Evolutionary conservation across 441 rosid species (phyloP).

Genomic region (Gossypium schwendimanii): DNA sequence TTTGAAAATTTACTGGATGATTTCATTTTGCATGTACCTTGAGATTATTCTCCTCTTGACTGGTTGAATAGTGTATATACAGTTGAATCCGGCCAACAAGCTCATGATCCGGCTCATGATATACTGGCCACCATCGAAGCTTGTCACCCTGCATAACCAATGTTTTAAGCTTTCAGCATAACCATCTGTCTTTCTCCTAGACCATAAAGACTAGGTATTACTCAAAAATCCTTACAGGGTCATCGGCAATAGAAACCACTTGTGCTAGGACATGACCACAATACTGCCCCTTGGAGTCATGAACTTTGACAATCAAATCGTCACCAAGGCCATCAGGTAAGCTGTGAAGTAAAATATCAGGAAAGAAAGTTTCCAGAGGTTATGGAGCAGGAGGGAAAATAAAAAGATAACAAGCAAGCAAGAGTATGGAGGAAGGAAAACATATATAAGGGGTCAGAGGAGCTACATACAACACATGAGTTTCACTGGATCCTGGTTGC

Average conservation of each 20-base stretch:
- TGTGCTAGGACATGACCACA: conserved; percentile 79
- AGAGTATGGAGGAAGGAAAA: not conserved
- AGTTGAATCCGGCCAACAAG: conserved; percentile 74
- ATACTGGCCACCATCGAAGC: conserved; percentile 89
- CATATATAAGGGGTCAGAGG: not conserved
- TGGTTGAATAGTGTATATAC: conserved; percentile 55
- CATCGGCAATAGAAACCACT: conserved; percentile 76
- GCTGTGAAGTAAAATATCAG: conserved; percentile 33
- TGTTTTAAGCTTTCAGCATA: conserved; percentile 15
- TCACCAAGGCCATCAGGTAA: conserved; percentile 84
- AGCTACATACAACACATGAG: conserved; percentile 68
- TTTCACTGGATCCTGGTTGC: conserved; percentile 84
- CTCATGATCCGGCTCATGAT: conserved; percentile 87
- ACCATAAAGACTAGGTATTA: conserved; percentile 9
- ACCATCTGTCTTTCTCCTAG: conserved; percentile 10
- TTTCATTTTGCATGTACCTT: conserved; percentile 35
- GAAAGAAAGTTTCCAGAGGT: conserved; percentile 2
- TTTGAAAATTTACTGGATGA: not conserved
- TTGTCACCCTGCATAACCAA: conserved; percentile 54
- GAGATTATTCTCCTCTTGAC: conserved; percentile 57
- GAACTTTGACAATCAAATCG: conserved; percentile 72
- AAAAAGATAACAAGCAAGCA: conserved; percentile 3
- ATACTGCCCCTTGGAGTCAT: conserved; percentile 67
- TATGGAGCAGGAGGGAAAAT: conserved; percentile 9
- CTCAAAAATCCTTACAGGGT: conserved; percentile 42